phyloP scores from a whole-genome alignment of 2,329 filamentous ascomycete genomes.

The Cladorrhinum sp. region DNA sequence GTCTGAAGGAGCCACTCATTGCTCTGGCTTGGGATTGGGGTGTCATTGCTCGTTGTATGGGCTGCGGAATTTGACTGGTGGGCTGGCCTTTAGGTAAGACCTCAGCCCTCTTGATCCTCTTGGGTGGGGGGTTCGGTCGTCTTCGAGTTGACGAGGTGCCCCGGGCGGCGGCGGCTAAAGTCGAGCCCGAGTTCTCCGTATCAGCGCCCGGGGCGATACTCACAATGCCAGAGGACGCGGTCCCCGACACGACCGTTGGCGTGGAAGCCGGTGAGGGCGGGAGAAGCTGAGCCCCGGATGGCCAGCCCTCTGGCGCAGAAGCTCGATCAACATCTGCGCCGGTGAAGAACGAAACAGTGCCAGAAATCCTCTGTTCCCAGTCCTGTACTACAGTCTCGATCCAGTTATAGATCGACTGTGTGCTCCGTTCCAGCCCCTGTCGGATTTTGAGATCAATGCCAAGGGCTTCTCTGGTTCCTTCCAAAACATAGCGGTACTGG shows the following conservation, averaged over 20 bases:
- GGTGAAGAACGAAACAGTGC: conserved; percentile 20
- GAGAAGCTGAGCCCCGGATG: conserved; percentile 18
- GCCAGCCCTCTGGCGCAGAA: conserved; percentile 20
- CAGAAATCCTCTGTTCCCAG: conserved; percentile 24
- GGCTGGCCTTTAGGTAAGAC: conserved; percentile 18
- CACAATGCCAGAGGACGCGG: background rate
- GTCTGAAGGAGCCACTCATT: conserved; percentile 7
- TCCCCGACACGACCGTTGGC: conserved; percentile 19
- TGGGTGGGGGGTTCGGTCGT: conserved; percentile 20
- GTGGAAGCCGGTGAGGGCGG: conserved; percentile 26
- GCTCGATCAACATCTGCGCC: conserved; percentile 13
- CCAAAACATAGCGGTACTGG: conserved; percentile 26
- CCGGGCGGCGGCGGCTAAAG: conserved; percentile 2
- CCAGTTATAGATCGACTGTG: conserved; percentile 25
- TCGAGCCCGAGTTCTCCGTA: conserved; percentile 16
- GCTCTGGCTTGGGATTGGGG: conserved; percentile 17
- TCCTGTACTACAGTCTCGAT: conserved; percentile 27
- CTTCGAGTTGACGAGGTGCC: conserved; percentile 10
- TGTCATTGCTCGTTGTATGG: conserved; percentile 21
- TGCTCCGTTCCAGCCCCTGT: conserved; percentile 26
- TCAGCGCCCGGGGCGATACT: conserved; percentile 3
- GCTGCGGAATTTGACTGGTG: conserved; percentile 23
- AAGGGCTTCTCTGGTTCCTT: conserved; percentile 15
- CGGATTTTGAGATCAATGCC: conserved; percentile 25
- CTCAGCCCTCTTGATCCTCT: conserved; percentile 22